Evolutionary conservation across 208 protist species (phyloP), one percentile per base, ranked within the genome.

Genomic region (Leishmania aethiopica): DNA sequence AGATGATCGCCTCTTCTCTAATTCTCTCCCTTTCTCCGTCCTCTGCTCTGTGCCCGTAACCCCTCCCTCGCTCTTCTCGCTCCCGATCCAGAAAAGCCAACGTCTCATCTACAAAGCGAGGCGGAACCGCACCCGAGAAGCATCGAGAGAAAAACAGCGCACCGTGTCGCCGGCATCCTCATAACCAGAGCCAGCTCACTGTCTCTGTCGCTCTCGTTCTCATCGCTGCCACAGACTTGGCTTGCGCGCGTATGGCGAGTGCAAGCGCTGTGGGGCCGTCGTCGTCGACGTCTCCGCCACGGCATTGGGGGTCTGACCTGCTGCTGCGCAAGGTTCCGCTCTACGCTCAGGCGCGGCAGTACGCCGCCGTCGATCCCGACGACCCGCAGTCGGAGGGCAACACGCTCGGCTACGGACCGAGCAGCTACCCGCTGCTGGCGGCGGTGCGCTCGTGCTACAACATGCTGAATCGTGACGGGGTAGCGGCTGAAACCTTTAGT

Each of bases 261-360:
- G 13, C 67, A 37, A 25, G n/a, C 37, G 37, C 57, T 25, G 55
- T 40, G 15, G 32, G n/a, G 42, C 3, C 19, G 55, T 51, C 55
- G 6, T n/a, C 51, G 32, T 25, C 75, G 19, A 10, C 81, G 15
- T 40, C 57, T 1, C 42, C 71, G 55, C 42, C 75, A 71, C 80
- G 80, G 3, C 47, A 81, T 17, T 78, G 81, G 42, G 92, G 92
- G 10, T 92, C 90, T 1, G 81, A 89, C 28, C 70, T 95, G 53
- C 84, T 95, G 55, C 75, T 95, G 64, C 82, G 73, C 25, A 95
- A 95, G 75, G 75, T 93, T 19, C 84, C 92, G 4, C 71, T 95
- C n/a, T 88, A 91, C 51, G 86, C 92, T 1, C 88, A 86, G 71
- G 86, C 86, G 25, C 87, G 82, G 28, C 83, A 66, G 53, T 86